A percentile compares a stretch with the other conserved stretches of the same genome.
These are phyloP conservation scores for Echites panduratus DNA, from an alignment of 257 asterid genomes.

Conservation along the genomic window DNA sequence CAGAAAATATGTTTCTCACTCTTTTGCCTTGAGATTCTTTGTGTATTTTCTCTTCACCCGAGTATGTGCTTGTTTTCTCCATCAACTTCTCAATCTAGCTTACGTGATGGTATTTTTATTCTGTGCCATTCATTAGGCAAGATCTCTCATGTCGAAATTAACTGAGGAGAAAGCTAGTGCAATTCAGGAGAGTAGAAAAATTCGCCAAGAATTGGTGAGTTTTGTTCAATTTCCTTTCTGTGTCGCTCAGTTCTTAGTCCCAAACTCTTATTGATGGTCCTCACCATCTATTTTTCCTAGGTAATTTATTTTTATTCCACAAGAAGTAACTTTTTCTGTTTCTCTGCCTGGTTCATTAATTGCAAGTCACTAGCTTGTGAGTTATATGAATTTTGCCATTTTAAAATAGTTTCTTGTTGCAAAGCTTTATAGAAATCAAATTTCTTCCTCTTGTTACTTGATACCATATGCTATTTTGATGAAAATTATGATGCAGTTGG, in stretches of 20 bases:
- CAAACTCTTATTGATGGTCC: neutral
- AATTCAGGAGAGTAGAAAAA: constrained; percentile 46
- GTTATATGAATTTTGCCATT: neutral
- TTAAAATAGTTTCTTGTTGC: neutral
- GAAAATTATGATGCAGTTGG: neutral
- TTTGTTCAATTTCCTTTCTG: constrained; percentile 1
- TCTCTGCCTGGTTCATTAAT: neutral
- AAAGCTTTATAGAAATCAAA: neutral
- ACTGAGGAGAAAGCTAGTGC: constrained; percentile 69
- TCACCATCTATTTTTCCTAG: neutral
- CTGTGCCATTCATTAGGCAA: constrained; percentile 38
- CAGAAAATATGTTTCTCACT: neutral
- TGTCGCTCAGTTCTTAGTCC: neutral
- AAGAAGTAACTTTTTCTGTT: neutral
- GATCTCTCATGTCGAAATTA: constrained; percentile 51
- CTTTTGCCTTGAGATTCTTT: neutral
- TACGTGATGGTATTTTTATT: constrained; percentile 5
- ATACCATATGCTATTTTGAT: neutral
- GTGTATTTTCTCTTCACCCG: neutral
- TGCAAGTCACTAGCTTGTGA: neutral
- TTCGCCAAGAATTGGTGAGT: constrained; percentile 75
- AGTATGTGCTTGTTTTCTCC: neutral
- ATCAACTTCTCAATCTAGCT: neutral
- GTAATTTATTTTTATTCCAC: neutral
- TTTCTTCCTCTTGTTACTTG: neutral